Percentiles rank a stretch among this genome's conserved stretches.
These are phyloP conservation scores for Ceratocystis colombiana DNA, from an alignment of 2,329 filamentous ascomycete species.

Conservation along the genomic window DNA sequence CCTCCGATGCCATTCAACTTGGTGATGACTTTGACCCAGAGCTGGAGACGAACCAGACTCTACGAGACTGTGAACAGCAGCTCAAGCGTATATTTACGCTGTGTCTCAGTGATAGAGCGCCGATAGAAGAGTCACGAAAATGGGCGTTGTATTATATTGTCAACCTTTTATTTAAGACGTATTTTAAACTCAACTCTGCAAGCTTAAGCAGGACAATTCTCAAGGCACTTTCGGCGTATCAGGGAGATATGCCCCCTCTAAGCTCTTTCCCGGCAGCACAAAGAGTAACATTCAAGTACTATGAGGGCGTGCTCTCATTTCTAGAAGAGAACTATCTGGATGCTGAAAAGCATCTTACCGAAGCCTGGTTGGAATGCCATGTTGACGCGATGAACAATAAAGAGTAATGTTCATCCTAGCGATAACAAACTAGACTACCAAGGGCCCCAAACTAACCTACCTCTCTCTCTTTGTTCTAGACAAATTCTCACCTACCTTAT, in stretches of 20 bases:
- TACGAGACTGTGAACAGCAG: constrained; percentile 82
- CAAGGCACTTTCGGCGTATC: constrained; percentile 66
- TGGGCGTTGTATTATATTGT: constrained; percentile 96
- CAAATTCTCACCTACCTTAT: constrained; percentile 90
- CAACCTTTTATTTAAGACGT: constrained; percentile 94
- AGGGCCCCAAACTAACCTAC: constrained; percentile 23
- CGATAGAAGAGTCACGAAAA: constrained; percentile 82
- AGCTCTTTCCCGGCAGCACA: constrained; percentile 78
- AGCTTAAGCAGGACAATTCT: constrained; percentile 84
- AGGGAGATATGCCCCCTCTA: constrained; percentile 69
- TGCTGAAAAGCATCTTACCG: constrained; percentile 69
- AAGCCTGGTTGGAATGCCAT: constrained; percentile 75
- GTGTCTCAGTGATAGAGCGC: constrained; percentile 77
- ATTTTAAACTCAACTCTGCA: constrained; percentile 89
- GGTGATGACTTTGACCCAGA: constrained; percentile 70
- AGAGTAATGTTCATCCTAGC: constrained; percentile 47
- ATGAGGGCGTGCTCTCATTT: constrained; percentile 86
- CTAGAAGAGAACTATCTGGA: constrained; percentile 84
- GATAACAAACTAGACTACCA: constrained; percentile 25
- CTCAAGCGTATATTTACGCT: constrained; percentile 87
- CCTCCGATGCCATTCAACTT: constrained; percentile 42
- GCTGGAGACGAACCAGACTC: constrained; percentile 65
- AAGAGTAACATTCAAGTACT: constrained; percentile 92
- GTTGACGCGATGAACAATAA: constrained; percentile 60
- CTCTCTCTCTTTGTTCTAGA: constrained; percentile 8